These are phyloP conservation scores for Parathielavia appendiculata DNA, from an alignment of 495 filamentous ascomycete genomes.

Conservation along the genomic window DNA sequence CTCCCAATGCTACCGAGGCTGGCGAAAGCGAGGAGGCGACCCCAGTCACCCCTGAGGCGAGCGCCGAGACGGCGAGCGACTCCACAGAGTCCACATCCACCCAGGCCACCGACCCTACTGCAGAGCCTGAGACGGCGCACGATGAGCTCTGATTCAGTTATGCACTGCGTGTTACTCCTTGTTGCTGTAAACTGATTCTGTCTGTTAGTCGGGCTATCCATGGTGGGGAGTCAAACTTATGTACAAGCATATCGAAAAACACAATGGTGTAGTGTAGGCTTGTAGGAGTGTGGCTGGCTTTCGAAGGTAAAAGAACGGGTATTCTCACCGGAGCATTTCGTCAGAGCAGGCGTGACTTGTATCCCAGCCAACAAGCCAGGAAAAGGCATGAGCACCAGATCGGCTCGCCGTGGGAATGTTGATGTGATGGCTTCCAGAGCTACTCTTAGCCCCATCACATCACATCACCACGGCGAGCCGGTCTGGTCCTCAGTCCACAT, in stretches of 20 bases:
- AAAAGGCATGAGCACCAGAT: too few species aligned
- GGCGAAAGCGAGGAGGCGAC: slow-evolving; percentile 23
- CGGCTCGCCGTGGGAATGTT: too few species aligned
- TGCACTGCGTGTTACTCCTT: background rate
- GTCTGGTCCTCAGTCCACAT: slow-evolving; percentile 33
- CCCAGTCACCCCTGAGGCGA: slow-evolving; percentile 38
- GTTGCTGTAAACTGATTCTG: background rate
- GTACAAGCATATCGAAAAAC: background rate
- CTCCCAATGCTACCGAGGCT: slow-evolving; percentile 38
- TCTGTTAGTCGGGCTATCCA: slow-evolving; percentile 4
- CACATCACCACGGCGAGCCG: background rate
- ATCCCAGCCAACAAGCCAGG: background rate
- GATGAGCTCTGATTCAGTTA: slow-evolving; percentile 40
- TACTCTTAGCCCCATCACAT: too few species aligned
- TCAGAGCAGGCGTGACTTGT: background rate
- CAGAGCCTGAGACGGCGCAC: slow-evolving; percentile 35
- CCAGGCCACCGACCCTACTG: slow-evolving; percentile 27
- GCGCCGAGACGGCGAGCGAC: slow-evolving; percentile 27
- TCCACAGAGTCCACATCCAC: slow-evolving; percentile 26
- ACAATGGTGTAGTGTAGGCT: background rate
- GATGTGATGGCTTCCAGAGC: too few species aligned
- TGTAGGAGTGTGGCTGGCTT: background rate
- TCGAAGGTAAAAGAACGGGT: background rate
- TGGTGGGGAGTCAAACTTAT: background rate
- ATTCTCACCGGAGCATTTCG: slow-evolving; percentile 4